Evolutionary conservation across 2,329 filamentous ascomycete genomes (phyloP).

Genomic region (Lasiodiplodia theobromae): DNA sequence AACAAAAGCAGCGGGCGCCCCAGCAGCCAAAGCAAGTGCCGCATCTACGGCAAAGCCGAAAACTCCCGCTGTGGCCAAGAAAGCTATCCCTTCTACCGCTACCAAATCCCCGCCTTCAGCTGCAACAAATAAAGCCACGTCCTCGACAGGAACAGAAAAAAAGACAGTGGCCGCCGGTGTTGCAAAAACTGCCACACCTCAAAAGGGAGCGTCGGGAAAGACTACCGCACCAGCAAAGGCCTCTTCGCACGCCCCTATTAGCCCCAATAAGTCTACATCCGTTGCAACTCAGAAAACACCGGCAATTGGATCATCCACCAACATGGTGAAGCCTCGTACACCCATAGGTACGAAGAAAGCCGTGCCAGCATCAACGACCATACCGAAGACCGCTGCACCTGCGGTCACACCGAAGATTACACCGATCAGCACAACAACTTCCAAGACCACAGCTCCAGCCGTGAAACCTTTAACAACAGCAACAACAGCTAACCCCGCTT

Average conservation of each 20-base stretch:
- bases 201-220: constrained; percentile 33
- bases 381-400: constrained; percentile 20
- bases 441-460: constrained; percentile 36
- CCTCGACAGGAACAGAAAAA: neutral
- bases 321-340: constrained; percentile 13
- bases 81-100: constrained; percentile 33
- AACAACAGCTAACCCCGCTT: constrained; percentile 33
- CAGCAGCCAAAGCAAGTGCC: neutral
- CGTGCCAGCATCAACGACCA: neutral
- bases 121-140: constrained; percentile 1
- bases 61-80: constrained; percentile 36
- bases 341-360: constrained; percentile 18
- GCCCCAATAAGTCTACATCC: constrained; percentile 34
- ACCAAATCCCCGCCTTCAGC: constrained; percentile 27
- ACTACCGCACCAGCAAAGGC: constrained; percentile 31
- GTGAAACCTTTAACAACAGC: constrained; percentile 2
- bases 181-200: constrained; percentile 13
- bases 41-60: neutral
- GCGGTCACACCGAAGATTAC: constrained; percentile 31
- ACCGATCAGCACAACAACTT: constrained; percentile 32
- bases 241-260: constrained; percentile 37
- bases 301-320: constrained; percentile 27
- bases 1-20: constrained; percentile 34
- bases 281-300: constrained; percentile 35
- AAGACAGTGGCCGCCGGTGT: constrained; percentile 4